phyloP scores from a whole-genome alignment of 2,329 filamentous ascomycete genomes.

The Penicillium sp. region DNA sequence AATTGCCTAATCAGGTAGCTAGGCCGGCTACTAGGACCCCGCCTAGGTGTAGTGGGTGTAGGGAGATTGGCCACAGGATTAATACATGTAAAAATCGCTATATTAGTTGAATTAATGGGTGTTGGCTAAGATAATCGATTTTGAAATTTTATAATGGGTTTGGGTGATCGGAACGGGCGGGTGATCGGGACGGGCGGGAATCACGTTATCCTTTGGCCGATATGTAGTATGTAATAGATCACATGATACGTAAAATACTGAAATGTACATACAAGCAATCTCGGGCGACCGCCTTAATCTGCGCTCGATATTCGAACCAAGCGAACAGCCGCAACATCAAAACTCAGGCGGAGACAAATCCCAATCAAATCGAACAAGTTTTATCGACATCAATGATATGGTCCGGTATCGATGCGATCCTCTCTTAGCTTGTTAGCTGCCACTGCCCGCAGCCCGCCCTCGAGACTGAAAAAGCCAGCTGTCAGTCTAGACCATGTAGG shows the following conservation, averaged over 20 bases:
- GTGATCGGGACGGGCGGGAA: no score
- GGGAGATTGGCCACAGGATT: no score
- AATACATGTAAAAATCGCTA: no score
- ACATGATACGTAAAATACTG: neutral
- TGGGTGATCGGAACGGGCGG: no score
- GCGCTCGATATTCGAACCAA: neutral
- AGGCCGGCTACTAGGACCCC: no score
- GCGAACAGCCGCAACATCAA: neutral
- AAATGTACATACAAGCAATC: slow-evolving; percentile 1
- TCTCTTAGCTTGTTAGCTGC: slow-evolving; percentile 30
- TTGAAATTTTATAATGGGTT: no score
- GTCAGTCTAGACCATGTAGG: slow-evolving; percentile 42
- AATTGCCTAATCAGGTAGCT: no score
- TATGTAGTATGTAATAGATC: neutral
- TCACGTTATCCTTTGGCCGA: no score
- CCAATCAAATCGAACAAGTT: neutral
- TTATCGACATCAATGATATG: slow-evolving; percentile 3
- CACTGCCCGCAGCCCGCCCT: slow-evolving; percentile 29
- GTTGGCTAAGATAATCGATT: no score
- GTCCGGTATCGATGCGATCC: slow-evolving; percentile 27
- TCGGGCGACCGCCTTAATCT: slow-evolving; percentile 1
- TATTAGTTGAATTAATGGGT: no score
- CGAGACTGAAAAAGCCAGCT: slow-evolving; percentile 37
- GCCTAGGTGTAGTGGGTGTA: no score
- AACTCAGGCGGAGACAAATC: neutral